Base-by-base conservation (phyloP, 805 yeast genomes). In the Yarrowia sp. region DNA sequence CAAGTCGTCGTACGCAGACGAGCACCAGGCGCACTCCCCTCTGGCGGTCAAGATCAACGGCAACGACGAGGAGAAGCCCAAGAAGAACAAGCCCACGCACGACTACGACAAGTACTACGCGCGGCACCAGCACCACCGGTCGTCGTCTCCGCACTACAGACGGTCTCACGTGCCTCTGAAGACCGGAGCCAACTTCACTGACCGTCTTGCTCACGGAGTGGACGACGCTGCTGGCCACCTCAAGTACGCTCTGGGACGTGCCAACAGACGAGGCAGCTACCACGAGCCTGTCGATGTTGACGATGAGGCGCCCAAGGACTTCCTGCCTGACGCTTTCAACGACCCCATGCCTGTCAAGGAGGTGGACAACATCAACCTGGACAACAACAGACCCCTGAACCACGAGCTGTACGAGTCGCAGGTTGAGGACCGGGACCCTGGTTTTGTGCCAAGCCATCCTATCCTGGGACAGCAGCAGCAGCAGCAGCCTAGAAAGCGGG, bases 31-130 rank as follows among this genome's bases (percentile, higher is more conserved):
- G 4, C 62, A 58, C 14, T 58, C 62, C 12, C 62, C 62, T 7
- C 16, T 58, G 25, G 62, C 53, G 16, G 53, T 58, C 21, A 29
- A 39, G 35, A 55, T 38, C 38, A 38, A 29, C 13, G 61, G 38
- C 1, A 10, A 32, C n/a, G 51, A 33, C n/a, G 42, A 22, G 31
- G 25, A 41, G 16, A 22, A 31, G 13, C 25, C 38, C 31, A 13
- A 32, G 14, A 58, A 42, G 41, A n/a, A 41, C 33, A 41, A 42
- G 41, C 18, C 19, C 6, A 55, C 47, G 2, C 61, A 55, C 10
- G 61, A 55, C 25, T 55, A 38, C 29, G 61, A 55, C 35, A 55
- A 55, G 61, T 55, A 55, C 29, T 38, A 55, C 18, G 42, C 42
- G 13, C 41, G 58, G 4, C 58, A 51, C 42, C 58, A 47, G 39